Evolutionary conservation across 257 asterid species (phyloP), one percentile per base, ranked within the genome.

Genomic region (Jasminum sambac): DNA sequence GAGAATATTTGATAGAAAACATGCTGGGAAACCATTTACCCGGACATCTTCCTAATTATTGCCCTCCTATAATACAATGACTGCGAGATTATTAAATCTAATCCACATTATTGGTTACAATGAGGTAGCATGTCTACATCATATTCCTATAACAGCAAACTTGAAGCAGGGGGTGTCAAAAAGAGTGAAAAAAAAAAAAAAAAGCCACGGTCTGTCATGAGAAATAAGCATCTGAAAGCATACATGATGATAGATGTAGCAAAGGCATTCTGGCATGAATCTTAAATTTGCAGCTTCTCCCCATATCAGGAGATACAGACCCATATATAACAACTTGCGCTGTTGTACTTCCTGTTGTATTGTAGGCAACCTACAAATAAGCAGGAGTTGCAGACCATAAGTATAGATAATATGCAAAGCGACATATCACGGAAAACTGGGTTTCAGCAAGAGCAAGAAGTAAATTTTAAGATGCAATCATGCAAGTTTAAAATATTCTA

Each of bases 331-430:
- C 77, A 93, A 77, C 83, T 93, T 93, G 59, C 98, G 96, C 76
- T 93, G 98, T 76, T 93, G 98, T 72, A 93, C 96, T 79, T 93
- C 98, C 81, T 89, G 98, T 64, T 93, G 98, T 83, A 93, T 93
- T 14, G 98, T 93, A 72, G 98, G 98, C 73, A 93, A 69, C 98
- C 98, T 93, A 79, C 58, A 78, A 69, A 69, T 39, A 70, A 46
- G 61, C 77, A 74, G 61, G 77, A 74, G 64, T 41, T 62, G 70
- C 37, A 77, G 41, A 57, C 61, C 72, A 44, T 44, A 44, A 44
- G n/a, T 44, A 44, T 44, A 44, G 55, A 44, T 13, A 44, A 44
- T 44, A 44, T 44, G n/a, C n/a, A 44, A 5, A 44, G 55, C 55
- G 14, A 44, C 2, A 3, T 16, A 44, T 44, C 21, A 44, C 19